These are phyloP conservation scores for Skeletonema costatum DNA, from an alignment of 108 stramenopile genomes.

Conservation along the genomic window DNA sequence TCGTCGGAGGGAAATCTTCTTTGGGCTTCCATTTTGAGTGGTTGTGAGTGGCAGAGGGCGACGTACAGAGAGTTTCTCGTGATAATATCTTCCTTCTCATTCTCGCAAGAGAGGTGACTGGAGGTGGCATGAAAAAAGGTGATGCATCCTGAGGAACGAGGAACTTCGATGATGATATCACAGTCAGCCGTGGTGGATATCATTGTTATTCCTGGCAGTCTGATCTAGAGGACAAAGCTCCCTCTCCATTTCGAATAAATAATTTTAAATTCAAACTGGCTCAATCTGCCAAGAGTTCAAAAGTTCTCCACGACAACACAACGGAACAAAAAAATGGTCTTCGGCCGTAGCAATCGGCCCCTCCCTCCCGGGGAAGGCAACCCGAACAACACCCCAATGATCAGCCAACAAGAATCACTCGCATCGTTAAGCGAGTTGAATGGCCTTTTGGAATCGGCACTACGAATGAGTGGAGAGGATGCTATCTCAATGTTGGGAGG, in stretches of 20 bases:
- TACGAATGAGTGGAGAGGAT: constrained; percentile 29
- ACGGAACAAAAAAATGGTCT: not conserved
- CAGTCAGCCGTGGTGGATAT: too few relatives aligned
- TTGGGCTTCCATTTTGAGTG: not conserved
- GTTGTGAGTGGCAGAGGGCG: not conserved
- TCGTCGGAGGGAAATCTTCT: not conserved
- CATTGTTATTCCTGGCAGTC: too few relatives aligned
- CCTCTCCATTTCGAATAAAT: too few relatives aligned
- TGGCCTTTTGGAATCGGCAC: constrained; percentile 35
- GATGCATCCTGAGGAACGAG: not conserved
- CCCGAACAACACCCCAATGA: not conserved
- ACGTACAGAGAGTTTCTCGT: not conserved
- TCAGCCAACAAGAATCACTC: not conserved
- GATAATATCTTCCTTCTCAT: too few relatives aligned
- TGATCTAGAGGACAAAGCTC: too few relatives aligned
- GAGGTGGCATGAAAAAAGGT: too few relatives aligned
- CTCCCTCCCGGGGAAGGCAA: not conserved
- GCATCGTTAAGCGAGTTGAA: constrained; percentile 33
- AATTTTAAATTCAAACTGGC: too few relatives aligned
- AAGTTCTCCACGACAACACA: not conserved
- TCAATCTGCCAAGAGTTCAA: too few relatives aligned
- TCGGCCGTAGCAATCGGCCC: not conserved
- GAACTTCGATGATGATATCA: not conserved
- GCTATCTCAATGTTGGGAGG: not conserved
- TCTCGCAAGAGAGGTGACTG: too few relatives aligned